These are phyloP conservation scores for Trichoderma citrinoviride DNA, from an alignment of 2,329 filamentous ascomycete species.

Conservation along the genomic window DNA sequence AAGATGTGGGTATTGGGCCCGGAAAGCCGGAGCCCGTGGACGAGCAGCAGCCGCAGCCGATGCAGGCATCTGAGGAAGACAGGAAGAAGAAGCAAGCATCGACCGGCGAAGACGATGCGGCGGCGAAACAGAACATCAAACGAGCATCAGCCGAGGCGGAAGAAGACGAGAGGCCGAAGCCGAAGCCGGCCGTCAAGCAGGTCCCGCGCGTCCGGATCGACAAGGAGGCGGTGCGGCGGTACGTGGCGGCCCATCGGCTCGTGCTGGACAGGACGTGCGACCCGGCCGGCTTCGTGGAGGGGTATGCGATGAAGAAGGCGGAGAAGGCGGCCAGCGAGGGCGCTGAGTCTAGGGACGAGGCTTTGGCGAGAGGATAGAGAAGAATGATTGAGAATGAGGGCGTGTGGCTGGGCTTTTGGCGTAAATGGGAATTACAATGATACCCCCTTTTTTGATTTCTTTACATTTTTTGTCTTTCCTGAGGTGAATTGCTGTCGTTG, in stretches of 20 bases:
- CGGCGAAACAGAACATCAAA: constrained; percentile 8
- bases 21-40: constrained; percentile 35
- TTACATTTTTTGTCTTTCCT: not conserved
- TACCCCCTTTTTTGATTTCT: constrained; percentile 15
- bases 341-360: constrained; percentile 26
- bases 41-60: constrained; percentile 3
- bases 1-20: constrained; percentile 53
- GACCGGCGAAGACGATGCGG: constrained; percentile 25
- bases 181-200: constrained; percentile 29
- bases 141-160: constrained; percentile 19
- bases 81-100: constrained; percentile 22
- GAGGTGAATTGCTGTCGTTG: not conserved
- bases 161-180: constrained; percentile 31
- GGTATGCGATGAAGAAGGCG: constrained; percentile 54
- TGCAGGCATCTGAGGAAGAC: constrained; percentile 7
- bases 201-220: constrained; percentile 52
- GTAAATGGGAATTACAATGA: constrained; percentile 20
- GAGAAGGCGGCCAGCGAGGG: constrained; percentile 37
- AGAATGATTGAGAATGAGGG: too few relatives aligned
- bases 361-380: not conserved
- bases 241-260: constrained; percentile 62
- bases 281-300: constrained; percentile 69
- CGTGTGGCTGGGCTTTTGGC: not conserved
- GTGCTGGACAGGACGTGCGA: constrained; percentile 66
- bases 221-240: constrained; percentile 59